Conservation (phyloP, 495 filamentous ascomycete species). For the Lichina pygmaea region DNA sequence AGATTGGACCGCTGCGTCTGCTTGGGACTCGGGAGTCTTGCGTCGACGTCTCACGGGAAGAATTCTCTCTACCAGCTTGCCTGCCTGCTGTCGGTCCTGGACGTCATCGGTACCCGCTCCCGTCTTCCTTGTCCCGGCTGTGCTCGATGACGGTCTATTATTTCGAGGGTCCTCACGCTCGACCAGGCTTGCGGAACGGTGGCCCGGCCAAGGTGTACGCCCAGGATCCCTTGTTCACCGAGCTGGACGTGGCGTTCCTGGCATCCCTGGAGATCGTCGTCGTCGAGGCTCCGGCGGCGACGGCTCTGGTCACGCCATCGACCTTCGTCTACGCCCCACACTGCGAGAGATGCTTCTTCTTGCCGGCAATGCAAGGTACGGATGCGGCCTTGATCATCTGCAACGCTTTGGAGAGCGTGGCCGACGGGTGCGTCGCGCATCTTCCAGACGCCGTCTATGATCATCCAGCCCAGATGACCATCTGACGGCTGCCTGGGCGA, state of each 20-base stretch:
- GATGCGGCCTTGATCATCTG: neutral
- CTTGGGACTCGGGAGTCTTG: conserved; percentile 28
- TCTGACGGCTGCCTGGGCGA: too few relatives aligned
- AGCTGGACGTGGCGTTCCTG: conserved; percentile 30
- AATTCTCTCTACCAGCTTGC: conserved; percentile 28
- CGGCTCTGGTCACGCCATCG: conserved; percentile 19
- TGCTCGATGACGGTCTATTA: too few relatives aligned
- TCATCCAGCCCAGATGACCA: too few relatives aligned
- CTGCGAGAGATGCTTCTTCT: conserved; percentile 4
- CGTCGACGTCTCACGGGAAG: conserved; percentile 12
- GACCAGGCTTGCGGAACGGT: neutral
- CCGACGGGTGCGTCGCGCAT: neutral
- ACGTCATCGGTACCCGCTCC: conserved; percentile 2
- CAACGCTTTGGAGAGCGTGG: conserved; percentile 1
- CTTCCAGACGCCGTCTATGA: neutral
- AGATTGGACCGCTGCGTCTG: conserved; percentile 12
- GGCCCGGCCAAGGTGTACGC: conserved; percentile 17
- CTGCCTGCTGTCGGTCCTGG: conserved; percentile 26
- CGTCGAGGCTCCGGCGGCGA: conserved; percentile 27
- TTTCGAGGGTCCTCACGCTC: too few relatives aligned
- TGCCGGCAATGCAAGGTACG: neutral
- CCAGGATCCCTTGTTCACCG: conserved; percentile 48
- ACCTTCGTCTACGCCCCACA: conserved; percentile 27
- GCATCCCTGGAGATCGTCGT: conserved; percentile 21
- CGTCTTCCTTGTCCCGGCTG: neutral